Conservation (phyloP, 805 yeast genomes). For the Zygotorulaspora chibaensis region DNA sequence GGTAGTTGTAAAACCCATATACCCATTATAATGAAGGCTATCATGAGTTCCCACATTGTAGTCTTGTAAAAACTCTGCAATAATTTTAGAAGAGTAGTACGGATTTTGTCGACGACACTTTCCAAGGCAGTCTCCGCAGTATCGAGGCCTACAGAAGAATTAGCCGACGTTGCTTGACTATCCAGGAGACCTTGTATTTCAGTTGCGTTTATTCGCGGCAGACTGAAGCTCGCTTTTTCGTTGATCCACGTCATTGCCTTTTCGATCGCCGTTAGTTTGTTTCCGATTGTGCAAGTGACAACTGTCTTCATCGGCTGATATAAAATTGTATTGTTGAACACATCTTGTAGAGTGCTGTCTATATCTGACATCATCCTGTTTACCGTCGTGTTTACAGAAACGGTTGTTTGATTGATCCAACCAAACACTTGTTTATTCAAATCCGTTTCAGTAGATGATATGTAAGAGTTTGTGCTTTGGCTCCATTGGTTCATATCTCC, state of each 20-base stretch:
- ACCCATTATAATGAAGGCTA: constrained; percentile 42
- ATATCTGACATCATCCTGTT: constrained; percentile 52
- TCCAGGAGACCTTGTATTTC: constrained; percentile 24
- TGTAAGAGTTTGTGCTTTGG: constrained; percentile 49
- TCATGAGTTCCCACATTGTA: constrained; percentile 43
- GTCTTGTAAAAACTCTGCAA: constrained; percentile 24
- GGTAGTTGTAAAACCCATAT: constrained; percentile 48
- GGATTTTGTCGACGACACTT: constrained; percentile 8
- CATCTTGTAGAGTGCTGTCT: constrained; percentile 51
- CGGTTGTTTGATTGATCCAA: constrained; percentile 55
- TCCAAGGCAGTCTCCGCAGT: constrained; percentile 5
- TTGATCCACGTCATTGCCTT: constrained; percentile 71
- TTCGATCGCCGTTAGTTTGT: constrained; percentile 62
- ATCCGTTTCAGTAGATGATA: constrained; percentile 44
- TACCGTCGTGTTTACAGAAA: constrained; percentile 57
- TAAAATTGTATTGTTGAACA: constrained; percentile 67
- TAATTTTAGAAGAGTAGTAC: constrained; percentile 10
- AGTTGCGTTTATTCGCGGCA: constrained; percentile 36
- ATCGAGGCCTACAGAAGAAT: constrained; percentile 3
- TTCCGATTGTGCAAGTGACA: constrained; percentile 74
- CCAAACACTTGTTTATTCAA: constrained; percentile 67
- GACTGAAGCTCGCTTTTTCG: constrained; percentile 8
- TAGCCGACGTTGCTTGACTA: constrained; percentile 8
- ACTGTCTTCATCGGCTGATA: constrained; percentile 59
- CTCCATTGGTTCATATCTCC: constrained; percentile 47